Base-by-base conservation (phyloP, 768 basidiomycete species). In the Suillus variegatus region DNA sequence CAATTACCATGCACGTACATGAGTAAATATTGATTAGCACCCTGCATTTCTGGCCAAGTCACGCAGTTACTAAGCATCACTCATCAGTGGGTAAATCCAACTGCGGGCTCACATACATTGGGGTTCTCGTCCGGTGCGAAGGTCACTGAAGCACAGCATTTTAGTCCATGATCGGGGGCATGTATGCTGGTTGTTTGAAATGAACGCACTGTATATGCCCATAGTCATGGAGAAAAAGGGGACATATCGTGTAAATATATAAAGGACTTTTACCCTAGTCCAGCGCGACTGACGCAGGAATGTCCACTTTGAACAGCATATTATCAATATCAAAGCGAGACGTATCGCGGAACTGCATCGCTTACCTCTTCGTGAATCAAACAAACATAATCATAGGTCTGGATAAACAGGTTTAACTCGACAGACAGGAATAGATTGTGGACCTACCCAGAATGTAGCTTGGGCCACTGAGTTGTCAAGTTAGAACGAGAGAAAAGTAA, bases 321-420 rank as follows among this genome's bases (percentile, higher is more conserved):
- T 47, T 20, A 20, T 18, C 51, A 52, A 52, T 52, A 32, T 16
- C 8, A 9, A 18, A 10, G 18, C 16, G 8, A 52, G 16, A 18
- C 6, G 16, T 43, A 43, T 43, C 16, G 16, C 28, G n/a, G 6
- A 55, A 55, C 6, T 3, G n/a, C 7, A 55, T 36, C 36, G 6
- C 41, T 43, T 6, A 56, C 55, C n/a, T 56, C 55, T 13, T 38
- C 13, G 13, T 8, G 13, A 14, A 38, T 13, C 8, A 13, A 38
- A 56, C 55, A 56, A 7, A 22, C 2, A 38, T 56, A 56, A 56
- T 56, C 55, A 56, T 56, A 56, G 6, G 36, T 38, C 55, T 56
- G n/a, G 2, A 38, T 2, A 7, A 38, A 35, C 6, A 7, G 14
- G n/a, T 47, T 47, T 47, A 22, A 38, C 13, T 38, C 36, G 36